These are phyloP conservation scores for Calonectria multiphialidica DNA, from an alignment of 2,329 filamentous ascomycete species.

Conservation along the genomic window DNA sequence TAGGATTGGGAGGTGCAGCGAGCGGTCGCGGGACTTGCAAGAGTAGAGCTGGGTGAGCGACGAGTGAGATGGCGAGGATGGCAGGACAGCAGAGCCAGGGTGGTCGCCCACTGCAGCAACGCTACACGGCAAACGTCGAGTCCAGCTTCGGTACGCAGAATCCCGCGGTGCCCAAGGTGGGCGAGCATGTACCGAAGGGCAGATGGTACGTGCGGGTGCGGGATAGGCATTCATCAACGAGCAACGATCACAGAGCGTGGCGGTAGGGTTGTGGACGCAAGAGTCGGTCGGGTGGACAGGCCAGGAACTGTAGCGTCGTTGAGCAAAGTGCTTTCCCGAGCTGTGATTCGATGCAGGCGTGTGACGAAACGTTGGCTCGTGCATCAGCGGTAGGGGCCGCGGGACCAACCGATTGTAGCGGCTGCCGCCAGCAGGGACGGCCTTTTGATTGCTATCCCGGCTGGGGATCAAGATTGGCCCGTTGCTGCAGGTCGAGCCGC, in stretches of 20 bases:
- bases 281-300: conserved; percentile 40
- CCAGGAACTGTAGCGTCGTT: conserved; percentile 37
- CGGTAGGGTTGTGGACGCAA: conserved; percentile 36
- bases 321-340: conserved; percentile 35
- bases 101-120: conserved; percentile 25
- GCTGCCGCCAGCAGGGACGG: conserved; percentile 45
- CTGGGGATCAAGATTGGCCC: conserved; percentile 56
- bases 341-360: conserved; percentile 53
- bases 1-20: conserved; percentile 22
- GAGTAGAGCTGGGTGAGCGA: conserved; percentile 23
- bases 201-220: background rate
- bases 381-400: conserved; percentile 59
- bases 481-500: conserved; percentile 46
- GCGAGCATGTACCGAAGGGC: conserved; percentile 24
- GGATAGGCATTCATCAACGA: conserved; percentile 10
- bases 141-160: conserved; percentile 22
- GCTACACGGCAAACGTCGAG: conserved; percentile 13
- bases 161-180: conserved; percentile 24
- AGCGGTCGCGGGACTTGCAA: conserved; percentile 23
- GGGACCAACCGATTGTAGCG: conserved; percentile 60
- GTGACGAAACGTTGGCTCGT: conserved; percentile 60
- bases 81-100: conserved; percentile 7
- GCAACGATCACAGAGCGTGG: conserved; percentile 29
- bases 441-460: conserved; percentile 43
- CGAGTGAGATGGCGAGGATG: conserved; percentile 19